Evolutionary conservation across 164 flowering plant genomes (phyloP).

Genomic region (Amborella trichopoda): DNA sequence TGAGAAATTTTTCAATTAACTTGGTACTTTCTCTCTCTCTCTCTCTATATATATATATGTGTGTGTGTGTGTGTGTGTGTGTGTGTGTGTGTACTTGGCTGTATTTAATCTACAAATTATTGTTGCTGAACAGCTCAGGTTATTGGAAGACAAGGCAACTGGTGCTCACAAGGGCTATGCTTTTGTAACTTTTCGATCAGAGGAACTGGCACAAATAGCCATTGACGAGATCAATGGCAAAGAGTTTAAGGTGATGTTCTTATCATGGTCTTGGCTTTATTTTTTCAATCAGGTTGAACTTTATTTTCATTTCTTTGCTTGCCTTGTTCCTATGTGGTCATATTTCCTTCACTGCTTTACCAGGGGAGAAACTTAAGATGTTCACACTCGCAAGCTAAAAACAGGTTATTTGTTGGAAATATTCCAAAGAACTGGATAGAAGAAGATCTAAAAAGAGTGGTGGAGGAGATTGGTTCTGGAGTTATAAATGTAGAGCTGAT

Average conservation of each 20-base stretch:
- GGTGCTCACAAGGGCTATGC: slow-evolving; percentile 90
- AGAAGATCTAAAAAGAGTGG: slow-evolving; percentile 54
- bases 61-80: too few relatives aligned
- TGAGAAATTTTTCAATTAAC: too few relatives aligned
- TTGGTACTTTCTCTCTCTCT: too few relatives aligned
- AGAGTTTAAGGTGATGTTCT: slow-evolving; percentile 60
- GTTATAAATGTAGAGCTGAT: slow-evolving; percentile 77
- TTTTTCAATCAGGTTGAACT: background rate
- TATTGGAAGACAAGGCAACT: slow-evolving; percentile 70
- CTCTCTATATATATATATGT: too few relatives aligned
- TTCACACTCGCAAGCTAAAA: slow-evolving; percentile 77
- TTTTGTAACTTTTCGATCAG: slow-evolving; percentile 64
- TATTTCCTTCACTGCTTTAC: slow-evolving; percentile 7
- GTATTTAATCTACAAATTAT: background rate
- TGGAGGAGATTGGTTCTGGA: slow-evolving; percentile 86
- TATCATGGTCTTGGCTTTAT: background rate
- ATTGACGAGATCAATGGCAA: slow-evolving; percentile 69
- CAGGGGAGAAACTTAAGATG: slow-evolving; percentile 90
- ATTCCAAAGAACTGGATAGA: slow-evolving; percentile 87
- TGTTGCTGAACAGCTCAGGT: slow-evolving; percentile 39
- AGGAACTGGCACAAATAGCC: slow-evolving; percentile 71
- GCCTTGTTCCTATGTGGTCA: background rate
- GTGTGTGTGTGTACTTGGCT: background rate
- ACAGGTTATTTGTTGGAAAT: slow-evolving; percentile 91
- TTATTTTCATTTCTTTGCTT: background rate